phyloP scores from a whole-genome alignment of 768 basidiomycete genomes.

The Phylloporus arenicola region DNA sequence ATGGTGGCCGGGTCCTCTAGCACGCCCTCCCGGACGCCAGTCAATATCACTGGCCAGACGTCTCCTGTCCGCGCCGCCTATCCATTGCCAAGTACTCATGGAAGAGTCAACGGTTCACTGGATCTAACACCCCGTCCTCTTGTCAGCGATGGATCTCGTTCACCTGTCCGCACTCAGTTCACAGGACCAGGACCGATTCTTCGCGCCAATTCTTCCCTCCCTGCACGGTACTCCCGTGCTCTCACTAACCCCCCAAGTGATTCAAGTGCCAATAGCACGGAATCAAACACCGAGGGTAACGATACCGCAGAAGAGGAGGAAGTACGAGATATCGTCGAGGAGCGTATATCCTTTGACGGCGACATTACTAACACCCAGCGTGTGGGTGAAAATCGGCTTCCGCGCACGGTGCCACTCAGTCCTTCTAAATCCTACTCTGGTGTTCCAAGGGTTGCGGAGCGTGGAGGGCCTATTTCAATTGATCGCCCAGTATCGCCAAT shows the following conservation, averaged over 20 bases:
- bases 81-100: slow-evolving; percentile 29
- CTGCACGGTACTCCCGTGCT: slow-evolving; percentile 32
- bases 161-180: slow-evolving; percentile 23
- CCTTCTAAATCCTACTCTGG: slow-evolving; percentile 26
- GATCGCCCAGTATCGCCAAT: slow-evolving; percentile 22
- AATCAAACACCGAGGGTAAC: slow-evolving; percentile 19
- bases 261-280: background rate
- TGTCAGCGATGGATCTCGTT: slow-evolving; percentile 19
- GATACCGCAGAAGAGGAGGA: slow-evolving; percentile 26
- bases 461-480: slow-evolving; percentile 1
- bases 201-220: slow-evolving; percentile 38
- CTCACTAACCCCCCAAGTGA: slow-evolving; percentile 13
- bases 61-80: slow-evolving; percentile 31
- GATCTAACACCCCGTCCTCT: slow-evolving; percentile 21
- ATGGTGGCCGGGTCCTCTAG: slow-evolving; percentile 2
- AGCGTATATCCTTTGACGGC: slow-evolving; percentile 19
- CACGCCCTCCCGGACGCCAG: slow-evolving; percentile 11
- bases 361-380: slow-evolving; percentile 45
- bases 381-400: slow-evolving; percentile 40
- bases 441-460: slow-evolving; percentile 2
- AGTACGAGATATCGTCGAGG: slow-evolving; percentile 27
- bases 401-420: slow-evolving; percentile 50
- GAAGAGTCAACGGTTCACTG: slow-evolving; percentile 17
- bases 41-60: slow-evolving; percentile 19
- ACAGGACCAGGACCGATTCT: slow-evolving; percentile 32